These are phyloP conservation scores for Starmera dryadoides DNA, from an alignment of 805 yeast genomes.

Conservation along the genomic window DNA sequence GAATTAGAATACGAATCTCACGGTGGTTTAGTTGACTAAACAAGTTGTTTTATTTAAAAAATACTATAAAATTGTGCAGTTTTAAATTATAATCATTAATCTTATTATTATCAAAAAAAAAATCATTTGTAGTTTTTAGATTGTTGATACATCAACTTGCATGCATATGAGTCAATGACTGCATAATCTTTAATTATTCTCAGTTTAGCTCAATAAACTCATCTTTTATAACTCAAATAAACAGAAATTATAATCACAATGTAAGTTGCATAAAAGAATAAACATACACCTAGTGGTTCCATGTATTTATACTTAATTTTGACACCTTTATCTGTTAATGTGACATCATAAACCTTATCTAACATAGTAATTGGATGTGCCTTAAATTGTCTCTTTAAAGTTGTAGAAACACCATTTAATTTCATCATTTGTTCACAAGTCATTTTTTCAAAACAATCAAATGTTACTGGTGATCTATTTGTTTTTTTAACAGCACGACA, in stretches of 20 bases:
- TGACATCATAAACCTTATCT: not conserved
- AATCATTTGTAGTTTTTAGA: no score
- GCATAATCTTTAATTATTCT: no score
- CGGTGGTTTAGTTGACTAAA: conserved; percentile 11
- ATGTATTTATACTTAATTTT: not conserved
- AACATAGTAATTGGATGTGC: not conserved
- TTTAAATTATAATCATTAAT: no score
- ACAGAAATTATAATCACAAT: not conserved
- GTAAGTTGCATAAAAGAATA: not conserved
- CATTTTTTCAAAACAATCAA: not conserved
- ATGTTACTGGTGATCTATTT: not conserved
- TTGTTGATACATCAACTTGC: no score
- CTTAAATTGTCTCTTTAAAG: not conserved
- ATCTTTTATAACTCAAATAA: no score
- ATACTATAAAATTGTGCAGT: no score
- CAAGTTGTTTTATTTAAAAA: no score
- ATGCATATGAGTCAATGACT: no score
- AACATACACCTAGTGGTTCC: not conserved
- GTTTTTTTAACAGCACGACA: not conserved
- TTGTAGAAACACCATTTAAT: not conserved
- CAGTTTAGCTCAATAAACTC: no score
- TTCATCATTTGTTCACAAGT: not conserved
- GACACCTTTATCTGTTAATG: not conserved
- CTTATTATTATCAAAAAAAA: no score
- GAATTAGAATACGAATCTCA: conserved; percentile 33